A percentile compares a stretch with the other conserved stretches of the same genome.
Evolutionary conservation across 148 eudicot species (phyloP).

Genomic region (Rhododendron ferrugineum): DNA sequence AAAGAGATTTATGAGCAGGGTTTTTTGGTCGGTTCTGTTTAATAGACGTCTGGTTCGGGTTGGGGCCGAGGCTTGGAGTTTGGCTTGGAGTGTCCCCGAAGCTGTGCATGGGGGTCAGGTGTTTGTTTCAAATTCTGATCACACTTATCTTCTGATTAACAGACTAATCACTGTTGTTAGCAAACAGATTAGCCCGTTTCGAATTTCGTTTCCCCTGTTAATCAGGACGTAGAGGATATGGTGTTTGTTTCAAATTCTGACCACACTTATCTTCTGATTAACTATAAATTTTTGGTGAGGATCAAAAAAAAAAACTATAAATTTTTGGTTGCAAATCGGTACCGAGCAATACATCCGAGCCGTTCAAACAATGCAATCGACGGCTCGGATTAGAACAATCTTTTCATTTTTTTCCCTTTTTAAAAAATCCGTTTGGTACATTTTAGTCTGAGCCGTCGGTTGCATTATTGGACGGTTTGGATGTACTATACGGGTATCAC

Average conservation of each 20-base stretch:
- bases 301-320: no score
- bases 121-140: background rate
- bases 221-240: background rate
- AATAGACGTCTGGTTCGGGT: conserved; percentile 7
- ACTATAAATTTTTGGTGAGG: no score
- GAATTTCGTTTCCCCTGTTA: background rate
- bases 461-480: no score
- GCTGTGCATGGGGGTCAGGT: background rate
- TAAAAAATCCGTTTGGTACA: no score
- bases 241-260: background rate
- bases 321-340: no score
- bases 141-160: background rate
- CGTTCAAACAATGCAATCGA: no score
- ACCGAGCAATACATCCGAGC: no score
- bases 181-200: background rate
- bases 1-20: background rate
- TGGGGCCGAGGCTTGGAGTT: background rate
- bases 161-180: background rate
- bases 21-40: background rate
- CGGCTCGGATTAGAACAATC: no score
- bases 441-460: no score
- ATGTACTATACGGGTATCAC: no score
- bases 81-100: conserved; percentile 5
- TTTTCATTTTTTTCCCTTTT: no score
- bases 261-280: background rate